Evolutionary conservation across 1,139 yeast genomes (phyloP), one percentile per base, ranked within the genome.

Genomic region (Taphrina wiesneri): DNA sequence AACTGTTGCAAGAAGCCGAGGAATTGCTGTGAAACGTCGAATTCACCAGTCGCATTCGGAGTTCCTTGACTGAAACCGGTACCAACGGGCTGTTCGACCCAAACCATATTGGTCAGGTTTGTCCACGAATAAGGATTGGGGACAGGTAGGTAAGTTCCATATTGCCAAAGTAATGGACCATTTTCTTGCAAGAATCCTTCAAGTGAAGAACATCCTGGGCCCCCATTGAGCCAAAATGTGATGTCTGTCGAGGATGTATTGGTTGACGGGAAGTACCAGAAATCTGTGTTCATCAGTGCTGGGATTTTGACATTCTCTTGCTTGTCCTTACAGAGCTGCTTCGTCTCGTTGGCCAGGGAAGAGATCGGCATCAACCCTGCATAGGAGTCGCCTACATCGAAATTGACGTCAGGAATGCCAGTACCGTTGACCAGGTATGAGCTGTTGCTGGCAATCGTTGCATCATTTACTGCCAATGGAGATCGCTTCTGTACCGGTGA

Each of bases 131-230:
- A 39, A 2, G 54, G 75, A 88, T 93, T 11, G 92, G 81, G 65
- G 92, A 73, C 73, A 90, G 90, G 7, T 88, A 88, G 56, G 83
- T 80, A 69, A 86, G 84, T 70, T 9, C 82, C 75, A 0, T 76
- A 70, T 69, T 79, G 77, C 26, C 90, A 81, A 67, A 97, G 79
- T 66, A 90, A 83, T 0, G 99, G 98, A 0, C 99, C 99, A 1
- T 86, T 78, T 75, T 93, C 99, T 84, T 92, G 85, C 69, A 93
- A 75, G 0, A 96, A 96, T 2, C 99, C 99, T 76, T 93, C 98
- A 93, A 92, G 86, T 0, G 97, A 90, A 1, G 97, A 90, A 75
- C 99, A 93, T 0, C 99, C 99, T 0, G 96, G 96, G 0, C 96
- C 96, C 23, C 73, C 73, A 54, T 93, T 93, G 36, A 93, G 81